Evolutionary conservation across 1,284 basidiomycete genomes (phyloP).

Genomic region (Chondrostereum purpureum): DNA sequence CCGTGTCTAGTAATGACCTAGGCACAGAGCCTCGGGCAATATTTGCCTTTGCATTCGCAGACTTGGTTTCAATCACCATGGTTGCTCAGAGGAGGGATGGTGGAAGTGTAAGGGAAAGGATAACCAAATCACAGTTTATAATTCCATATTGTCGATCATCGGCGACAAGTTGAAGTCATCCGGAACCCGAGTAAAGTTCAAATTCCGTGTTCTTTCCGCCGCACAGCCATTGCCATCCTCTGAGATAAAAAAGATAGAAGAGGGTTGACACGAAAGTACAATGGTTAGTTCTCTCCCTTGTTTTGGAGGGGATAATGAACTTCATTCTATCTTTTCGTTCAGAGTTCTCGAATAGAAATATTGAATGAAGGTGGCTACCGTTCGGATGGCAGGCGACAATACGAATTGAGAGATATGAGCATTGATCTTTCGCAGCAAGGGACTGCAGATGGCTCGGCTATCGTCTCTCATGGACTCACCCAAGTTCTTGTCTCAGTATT

Average conservation of each 20-base stretch:
- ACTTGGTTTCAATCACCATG: too few species aligned
- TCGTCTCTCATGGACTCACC: conserved; percentile 86
- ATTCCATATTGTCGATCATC: too few species aligned
- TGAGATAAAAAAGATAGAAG: too few species aligned
- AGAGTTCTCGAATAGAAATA: conserved; percentile 81
- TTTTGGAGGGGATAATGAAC: too few species aligned
- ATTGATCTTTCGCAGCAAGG: conserved; percentile 77
- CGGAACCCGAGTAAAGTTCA: too few species aligned
- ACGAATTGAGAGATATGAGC: conserved; percentile 80
- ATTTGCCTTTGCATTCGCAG: too few species aligned
- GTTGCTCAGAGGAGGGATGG: too few species aligned
- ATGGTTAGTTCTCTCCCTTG: conserved; percentile 23
- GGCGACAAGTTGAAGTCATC: too few species aligned
- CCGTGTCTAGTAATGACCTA: conserved; percentile 83
- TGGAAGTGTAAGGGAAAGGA: too few species aligned
- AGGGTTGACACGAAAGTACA: not conserved
- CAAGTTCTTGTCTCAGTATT: conserved; percentile 83
- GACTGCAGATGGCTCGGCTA: conserved; percentile 79
- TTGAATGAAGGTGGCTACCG: conserved; percentile 86
- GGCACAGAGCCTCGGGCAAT: conserved; percentile 24
- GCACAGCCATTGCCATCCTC: not conserved
- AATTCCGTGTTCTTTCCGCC: conserved; percentile 7
- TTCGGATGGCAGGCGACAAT: conserved; percentile 86
- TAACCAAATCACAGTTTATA: too few species aligned
- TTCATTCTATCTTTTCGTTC: too few species aligned